Base-by-base conservation (phyloP, 2,329 filamentous ascomycete species). In the Westerdykella aurantiaca region DNA sequence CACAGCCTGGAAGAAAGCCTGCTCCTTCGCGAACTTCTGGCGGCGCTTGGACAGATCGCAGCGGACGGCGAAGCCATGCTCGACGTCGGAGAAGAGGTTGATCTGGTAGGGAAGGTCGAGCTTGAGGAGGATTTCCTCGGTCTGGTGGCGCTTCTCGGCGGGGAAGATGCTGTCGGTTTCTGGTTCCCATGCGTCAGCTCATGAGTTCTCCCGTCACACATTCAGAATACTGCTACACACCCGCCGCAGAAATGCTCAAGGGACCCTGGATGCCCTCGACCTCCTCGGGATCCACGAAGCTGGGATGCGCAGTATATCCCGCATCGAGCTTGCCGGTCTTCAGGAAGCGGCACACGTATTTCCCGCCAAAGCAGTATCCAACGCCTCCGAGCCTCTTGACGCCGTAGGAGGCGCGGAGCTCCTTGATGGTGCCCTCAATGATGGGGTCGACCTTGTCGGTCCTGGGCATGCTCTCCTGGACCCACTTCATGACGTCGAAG, bases 1-100 rank as follows among this genome's bases (percentile, higher is more conserved):
- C 41, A 89, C 74, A 31, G 86, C 86, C 73, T 93, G 88, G 51
- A 75, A 58, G 63, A 93, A 93, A 5, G 88, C 87, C 69, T 85
- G 80, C 69, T 94, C 86, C 76, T 88, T 90, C 31, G 85, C 83
- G 56, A 78, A 91, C 64, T 77, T 81, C 58, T 78, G 66, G 37
- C 71, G 51, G 63, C 75, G 76, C 50, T 81, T 75, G 48, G 58
- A 75, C 25, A 76, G 46, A 60, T 93, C 85, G 22, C 74, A 75
- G 43, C 86, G 79, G 2, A 89, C 82, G 7, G 82, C 75, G 57
- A 93, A 95, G 0, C 88, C 88, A 65, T 94, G 88, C 43, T 69
- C 67, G 23, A 87, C 81, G 43, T 80, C 80, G 2, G 79, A 81
- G 73, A 79, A 93, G 7, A 94, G 72, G 64, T 77, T 86, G 64